A percentile compares a stretch with the other conserved stretches of the same genome.
Conservation (phyloP, 2,329 filamentous ascomycete species). For the Verruconis gallopava region DNA sequence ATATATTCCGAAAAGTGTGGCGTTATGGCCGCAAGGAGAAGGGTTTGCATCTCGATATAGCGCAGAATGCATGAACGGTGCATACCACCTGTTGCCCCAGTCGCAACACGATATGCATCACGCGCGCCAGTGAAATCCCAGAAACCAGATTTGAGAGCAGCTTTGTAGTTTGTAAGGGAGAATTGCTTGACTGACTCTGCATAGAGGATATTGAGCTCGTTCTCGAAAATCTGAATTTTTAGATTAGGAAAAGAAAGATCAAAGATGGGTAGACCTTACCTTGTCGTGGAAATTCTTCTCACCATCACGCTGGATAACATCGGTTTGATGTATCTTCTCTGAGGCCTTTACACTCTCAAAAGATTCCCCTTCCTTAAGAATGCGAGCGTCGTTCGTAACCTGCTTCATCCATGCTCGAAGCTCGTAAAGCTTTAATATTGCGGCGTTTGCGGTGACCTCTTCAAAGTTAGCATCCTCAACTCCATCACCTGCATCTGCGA, state of each 20-base stretch:
- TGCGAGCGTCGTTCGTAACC: constrained; percentile 48
- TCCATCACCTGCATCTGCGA: constrained; percentile 88
- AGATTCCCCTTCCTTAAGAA: constrained; percentile 30
- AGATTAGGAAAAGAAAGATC: too few relatives aligned
- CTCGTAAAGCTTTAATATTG: constrained; percentile 71
- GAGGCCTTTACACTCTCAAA: constrained; percentile 29
- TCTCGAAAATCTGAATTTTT: too few relatives aligned
- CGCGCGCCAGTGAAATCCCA: constrained; percentile 85
- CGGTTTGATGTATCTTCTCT: constrained; percentile 33
- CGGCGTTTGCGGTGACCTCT: constrained; percentile 84
- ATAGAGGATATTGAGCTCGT: constrained; percentile 81
- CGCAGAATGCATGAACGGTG: constrained; percentile 65
- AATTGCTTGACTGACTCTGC: constrained; percentile 69
- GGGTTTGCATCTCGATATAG: constrained; percentile 77
- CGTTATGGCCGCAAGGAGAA: constrained; percentile 70
- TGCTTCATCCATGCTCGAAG: constrained; percentile 90
- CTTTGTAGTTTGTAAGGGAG: constrained; percentile 38
- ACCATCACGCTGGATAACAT: constrained; percentile 60
- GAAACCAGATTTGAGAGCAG: constrained; percentile 44
- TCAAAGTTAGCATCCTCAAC: constrained; percentile 97
- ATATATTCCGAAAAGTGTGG: constrained; percentile 93
- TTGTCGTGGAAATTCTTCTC: constrained; percentile 68
- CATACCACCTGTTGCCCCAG: constrained; percentile 69
- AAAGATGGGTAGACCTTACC: too few relatives aligned
- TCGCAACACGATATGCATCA: constrained; percentile 81